A percentile compares a stretch with the other conserved stretches of the same genome.
These are phyloP conservation scores for Solanum dulcamara DNA, from an alignment of 257 asterid genomes.

Conservation along the genomic window DNA sequence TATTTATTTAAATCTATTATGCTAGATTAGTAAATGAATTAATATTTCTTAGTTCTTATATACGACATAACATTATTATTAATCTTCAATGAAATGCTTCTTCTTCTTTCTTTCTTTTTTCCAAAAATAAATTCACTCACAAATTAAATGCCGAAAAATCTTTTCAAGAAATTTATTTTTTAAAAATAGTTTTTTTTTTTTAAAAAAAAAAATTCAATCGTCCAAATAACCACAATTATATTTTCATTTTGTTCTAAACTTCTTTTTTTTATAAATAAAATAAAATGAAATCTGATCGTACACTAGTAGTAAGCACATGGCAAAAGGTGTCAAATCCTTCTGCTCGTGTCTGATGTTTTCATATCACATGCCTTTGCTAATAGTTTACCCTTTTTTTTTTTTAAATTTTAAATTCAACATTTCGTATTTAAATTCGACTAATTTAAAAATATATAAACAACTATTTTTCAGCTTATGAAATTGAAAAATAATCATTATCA, in stretches of 20 bases:
- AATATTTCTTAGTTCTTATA: no score
- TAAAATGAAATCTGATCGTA: not conserved
- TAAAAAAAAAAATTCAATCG: not conserved
- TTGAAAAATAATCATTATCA: not conserved
- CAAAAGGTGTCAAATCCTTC: not conserved
- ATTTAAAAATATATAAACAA: not conserved
- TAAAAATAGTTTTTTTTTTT: not conserved
- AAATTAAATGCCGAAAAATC: not conserved
- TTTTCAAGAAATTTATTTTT: not conserved
- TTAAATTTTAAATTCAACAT: not conserved
- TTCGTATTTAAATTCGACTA: not conserved
- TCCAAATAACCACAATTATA: not conserved
- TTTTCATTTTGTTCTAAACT: not conserved
- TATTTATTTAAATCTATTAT: no score
- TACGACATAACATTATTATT: no score
- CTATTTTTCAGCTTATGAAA: not conserved
- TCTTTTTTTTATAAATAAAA: not conserved
- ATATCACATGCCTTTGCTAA: not conserved
- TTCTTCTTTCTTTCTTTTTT: no score
- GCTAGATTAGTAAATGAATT: no score
- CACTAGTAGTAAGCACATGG: slow-evolving; percentile 9
- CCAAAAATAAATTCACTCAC: not conserved
- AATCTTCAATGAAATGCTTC: no score
- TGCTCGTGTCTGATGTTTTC: not conserved
- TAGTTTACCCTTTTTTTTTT: not conserved